phyloP scores from a whole-genome alignment of 306 rosid species.

The Ormosia semicastrata region DNA sequence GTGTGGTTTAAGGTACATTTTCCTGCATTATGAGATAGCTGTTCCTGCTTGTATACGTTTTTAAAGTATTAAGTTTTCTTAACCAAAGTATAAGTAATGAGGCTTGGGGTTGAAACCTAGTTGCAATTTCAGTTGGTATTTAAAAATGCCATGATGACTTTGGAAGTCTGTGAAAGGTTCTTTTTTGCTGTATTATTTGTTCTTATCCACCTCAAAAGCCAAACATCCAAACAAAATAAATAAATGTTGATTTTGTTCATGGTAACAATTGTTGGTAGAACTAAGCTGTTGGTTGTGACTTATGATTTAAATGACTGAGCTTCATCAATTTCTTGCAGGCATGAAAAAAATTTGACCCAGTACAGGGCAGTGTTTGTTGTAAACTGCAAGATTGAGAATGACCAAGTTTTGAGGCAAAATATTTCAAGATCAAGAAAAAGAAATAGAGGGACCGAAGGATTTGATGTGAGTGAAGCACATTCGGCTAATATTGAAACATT shows the following conservation, averaged over 20 bases:
- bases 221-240: neutral
- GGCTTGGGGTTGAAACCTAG: neutral
- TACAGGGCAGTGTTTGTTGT: constrained; percentile 71
- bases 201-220: neutral
- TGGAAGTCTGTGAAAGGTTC: neutral
- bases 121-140: neutral
- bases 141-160: neutral
- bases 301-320: neutral
- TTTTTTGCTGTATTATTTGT: neutral
- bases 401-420: constrained; percentile 26
- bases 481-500: constrained; percentile 41
- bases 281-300: constrained; percentile 6
- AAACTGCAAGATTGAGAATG: constrained; percentile 61
- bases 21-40: neutral
- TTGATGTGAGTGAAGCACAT: constrained; percentile 30
- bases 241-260: neutral
- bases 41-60: neutral
- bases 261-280: constrained; percentile 2
- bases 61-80: neutral
- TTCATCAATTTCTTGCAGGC: constrained; percentile 52
- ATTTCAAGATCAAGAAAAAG: constrained; percentile 35
- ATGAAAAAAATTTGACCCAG: constrained; percentile 73
- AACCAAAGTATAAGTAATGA: neutral
- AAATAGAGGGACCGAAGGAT: constrained; percentile 34
- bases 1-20: neutral